Base-by-base conservation (phyloP, 2,329 filamentous ascomycete genomes). In the Hypoxylon sp. region DNA sequence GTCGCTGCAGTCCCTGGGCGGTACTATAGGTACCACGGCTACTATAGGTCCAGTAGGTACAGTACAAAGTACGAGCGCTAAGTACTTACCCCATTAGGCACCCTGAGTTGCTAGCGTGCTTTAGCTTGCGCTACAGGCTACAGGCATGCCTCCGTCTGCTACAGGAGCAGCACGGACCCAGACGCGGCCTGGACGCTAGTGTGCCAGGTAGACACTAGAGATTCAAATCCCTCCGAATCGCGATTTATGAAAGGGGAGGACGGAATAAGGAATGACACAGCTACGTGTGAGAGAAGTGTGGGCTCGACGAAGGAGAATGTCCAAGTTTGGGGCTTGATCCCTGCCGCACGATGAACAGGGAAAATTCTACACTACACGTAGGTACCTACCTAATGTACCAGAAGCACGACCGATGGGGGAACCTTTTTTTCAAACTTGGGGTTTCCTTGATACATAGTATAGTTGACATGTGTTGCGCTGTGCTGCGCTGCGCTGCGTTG, bases 221-320 rank as follows among this genome's bases (percentile, higher is more conserved):
- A 69, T 69, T 71, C 70, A 67, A 66, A 74, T 49, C 59, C 61
- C 59, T 66, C 51, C 51, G 31, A 60, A 67, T 65, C 53, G 58
- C 64, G 62, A 67, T 70, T 70, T 77, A 81, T 79, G 78, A 81
- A 80, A 80, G 79, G 78, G 77, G 77, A 78, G 72, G 72, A 74
- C 75, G 72, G 69, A 71, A 73, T 71, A 73, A 73, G 66, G 75
- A 77, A 77, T 80, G 80, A 81, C 76, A 81, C 81, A 81, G 74
- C 75, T 77, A 63, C 70, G 79, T 79, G 79, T 81, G 76, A 77
- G 79, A 81, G 79, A 80, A 81, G 75, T 77, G 78, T 79, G 76
- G 79, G 72, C 75, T 72, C 53, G 49, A 63, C 54, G 46, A 61
- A 50, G 13, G 8, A 40, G 54, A 58, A 33, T 53, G 35, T 17